Evolutionary conservation across 805 yeast species (phyloP), one percentile per base, ranked within the genome.

Genomic region (Barnettozyma populi): DNA sequence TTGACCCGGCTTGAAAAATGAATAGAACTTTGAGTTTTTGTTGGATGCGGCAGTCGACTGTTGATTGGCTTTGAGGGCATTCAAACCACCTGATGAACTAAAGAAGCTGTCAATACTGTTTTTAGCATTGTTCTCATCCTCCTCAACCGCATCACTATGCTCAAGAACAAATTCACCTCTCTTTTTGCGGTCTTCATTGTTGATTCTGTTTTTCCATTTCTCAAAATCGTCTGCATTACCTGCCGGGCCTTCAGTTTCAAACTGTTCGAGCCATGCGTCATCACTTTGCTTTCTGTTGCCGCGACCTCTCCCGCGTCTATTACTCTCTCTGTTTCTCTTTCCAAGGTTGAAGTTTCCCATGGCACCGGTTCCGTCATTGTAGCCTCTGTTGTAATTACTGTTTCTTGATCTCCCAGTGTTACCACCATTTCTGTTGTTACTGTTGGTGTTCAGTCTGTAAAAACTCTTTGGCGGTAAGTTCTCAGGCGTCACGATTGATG

Each of bases 161-260:
- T 47, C 53, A 5, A 36, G 45, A 11, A 43, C 46, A n/a, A 48
- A 35, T 11, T 60, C 56, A 24, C 68, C 69, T 44, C 62, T 61
- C 45, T 66, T 67, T 39, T 55, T 59, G 46, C 65, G 65, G 41
- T 67, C 71, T 47, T 64, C 57, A 43, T 60, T 67, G 46, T 62
- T 68, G 62, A 69, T 64, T 55, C 62, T 64, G 2, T 67, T 64
- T 50, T 64, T 71, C 68, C 70, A 70, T 27, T 62, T 55, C 51
- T 71, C 76, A 51, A 71, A 71, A 51, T 70, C 75, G 14, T 61
- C 65, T 24, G 65, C 62, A 45, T 46, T 44, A 7, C 51, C 53
- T 36, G 54, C 56, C 10, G 57, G 58, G 4, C 50, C 53, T 39
- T 51, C 57, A 34, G 47, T 50, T 3, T 57, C 62, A 36, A 51